Percentiles rank a stretch among this genome's conserved stretches.
phyloP scores from a whole-genome alignment of 192 early-diverging fungal species.

The Phycomyces blakesleeanus region DNA sequence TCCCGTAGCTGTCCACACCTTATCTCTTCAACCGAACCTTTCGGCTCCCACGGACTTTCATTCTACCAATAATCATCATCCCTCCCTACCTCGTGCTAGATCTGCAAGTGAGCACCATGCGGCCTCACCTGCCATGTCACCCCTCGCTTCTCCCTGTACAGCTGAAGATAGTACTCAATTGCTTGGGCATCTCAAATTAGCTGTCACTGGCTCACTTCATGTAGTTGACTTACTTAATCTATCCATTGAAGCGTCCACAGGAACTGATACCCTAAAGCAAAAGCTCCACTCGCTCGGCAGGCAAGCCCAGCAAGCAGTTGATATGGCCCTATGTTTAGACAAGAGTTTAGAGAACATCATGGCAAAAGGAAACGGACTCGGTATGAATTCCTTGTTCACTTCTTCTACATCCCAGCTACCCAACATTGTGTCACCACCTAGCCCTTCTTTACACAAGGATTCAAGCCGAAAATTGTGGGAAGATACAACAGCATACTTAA shows the following conservation, averaged over 20 bases:
- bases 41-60: not conserved
- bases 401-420: not conserved
- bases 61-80: not conserved
- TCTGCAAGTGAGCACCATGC: conserved; percentile 16
- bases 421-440: too few species aligned
- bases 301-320: conserved; percentile 19
- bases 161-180: conserved; percentile 18
- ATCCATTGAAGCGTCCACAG: conserved; percentile 8
- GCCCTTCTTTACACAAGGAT: not conserved
- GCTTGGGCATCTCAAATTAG: conserved; percentile 19
- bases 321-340: conserved; percentile 9
- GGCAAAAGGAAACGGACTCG: conserved; percentile 2
- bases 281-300: conserved; percentile 8
- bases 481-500: conserved; percentile 29
- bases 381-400: not conserved
- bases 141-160: conserved; percentile 10
- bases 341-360: conserved; percentile 12
- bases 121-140: conserved; percentile 3
- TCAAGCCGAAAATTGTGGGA: conserved; percentile 22
- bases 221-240: conserved; percentile 13
- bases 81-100: not conserved
- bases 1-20: not conserved
- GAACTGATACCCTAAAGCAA: conserved; percentile 7
- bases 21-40: not conserved
- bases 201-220: conserved; percentile 17